Percentiles rank a stretch among this genome's conserved stretches.
Conservation (phyloP, 768 basidiomycete genomes). For the Suillus decipiens region DNA sequence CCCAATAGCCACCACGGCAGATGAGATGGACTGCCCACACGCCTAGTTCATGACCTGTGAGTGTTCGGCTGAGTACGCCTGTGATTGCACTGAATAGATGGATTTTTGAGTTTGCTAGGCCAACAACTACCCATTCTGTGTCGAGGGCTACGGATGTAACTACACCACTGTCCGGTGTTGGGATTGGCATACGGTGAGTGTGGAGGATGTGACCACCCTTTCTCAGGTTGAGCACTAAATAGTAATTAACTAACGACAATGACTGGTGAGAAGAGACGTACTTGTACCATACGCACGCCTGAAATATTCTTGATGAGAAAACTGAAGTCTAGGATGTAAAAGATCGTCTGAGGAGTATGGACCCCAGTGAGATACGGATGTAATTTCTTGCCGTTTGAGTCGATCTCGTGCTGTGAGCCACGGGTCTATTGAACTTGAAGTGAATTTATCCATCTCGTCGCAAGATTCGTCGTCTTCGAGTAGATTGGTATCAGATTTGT, state of each 20-base stretch:
- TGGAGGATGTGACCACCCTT: slow-evolving; percentile 70
- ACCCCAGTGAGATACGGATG: slow-evolving; percentile 27
- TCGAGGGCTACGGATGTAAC: slow-evolving; percentile 90
- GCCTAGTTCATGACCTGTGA: slow-evolving; percentile 85
- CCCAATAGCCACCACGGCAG: slow-evolving; percentile 57
- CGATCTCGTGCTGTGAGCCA: slow-evolving; percentile 36
- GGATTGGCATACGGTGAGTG: slow-evolving; percentile 54
- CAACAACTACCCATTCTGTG: slow-evolving; percentile 81
- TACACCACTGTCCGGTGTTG: slow-evolving; percentile 54
- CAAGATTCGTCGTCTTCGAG: slow-evolving; percentile 31
- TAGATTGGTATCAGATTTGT: slow-evolving; percentile 17
- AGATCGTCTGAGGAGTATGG: slow-evolving; percentile 16
- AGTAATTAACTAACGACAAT: slow-evolving; percentile 10
- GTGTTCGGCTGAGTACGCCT: slow-evolving; percentile 73
- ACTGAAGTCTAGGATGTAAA: slow-evolving; percentile 20
- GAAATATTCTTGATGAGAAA: slow-evolving; percentile 43
- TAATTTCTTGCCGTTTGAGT: slow-evolving; percentile 29
- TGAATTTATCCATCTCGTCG: slow-evolving; percentile 36
- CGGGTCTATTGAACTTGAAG: slow-evolving; percentile 41
- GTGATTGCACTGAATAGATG: slow-evolving; percentile 82
- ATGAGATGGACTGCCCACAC: slow-evolving; percentile 92
- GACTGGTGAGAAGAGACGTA: slow-evolving; percentile 34
- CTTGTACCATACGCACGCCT: slow-evolving; percentile 71
- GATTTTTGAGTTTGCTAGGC: slow-evolving; percentile 82
- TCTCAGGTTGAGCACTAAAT: slow-evolving; percentile 77